Percentiles rank a stretch among this genome's conserved stretches.
These are phyloP conservation scores for Tricholoma matsutake DNA, from an alignment of 768 basidiomycete species.

Conservation along the genomic window DNA sequence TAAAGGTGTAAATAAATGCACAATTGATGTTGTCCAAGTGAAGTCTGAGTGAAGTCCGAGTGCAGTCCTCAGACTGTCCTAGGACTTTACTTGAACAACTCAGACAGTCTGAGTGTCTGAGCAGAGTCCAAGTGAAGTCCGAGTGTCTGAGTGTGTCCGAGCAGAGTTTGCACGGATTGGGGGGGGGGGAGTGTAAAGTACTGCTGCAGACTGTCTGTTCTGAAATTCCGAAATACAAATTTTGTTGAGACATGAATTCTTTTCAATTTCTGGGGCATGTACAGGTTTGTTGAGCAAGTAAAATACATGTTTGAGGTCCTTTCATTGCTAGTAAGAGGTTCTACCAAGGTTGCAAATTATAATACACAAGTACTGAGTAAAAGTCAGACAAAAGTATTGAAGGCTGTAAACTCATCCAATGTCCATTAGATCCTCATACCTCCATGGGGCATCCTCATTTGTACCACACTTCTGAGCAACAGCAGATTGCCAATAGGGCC, in stretches of 20 bases:
- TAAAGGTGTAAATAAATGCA: too few species aligned
- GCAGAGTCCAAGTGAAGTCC: too few species aligned
- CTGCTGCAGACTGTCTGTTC: not conserved
- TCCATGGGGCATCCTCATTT: slow-evolving; percentile 17
- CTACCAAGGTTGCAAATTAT: not conserved
- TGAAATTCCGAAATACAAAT: not conserved
- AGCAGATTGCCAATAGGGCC: slow-evolving; percentile 13
- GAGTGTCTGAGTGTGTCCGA: too few species aligned
- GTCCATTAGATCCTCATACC: not conserved
- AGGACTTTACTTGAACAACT: too few species aligned
- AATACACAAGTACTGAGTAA: slow-evolving; percentile 9
- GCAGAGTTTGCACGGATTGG: too few species aligned
- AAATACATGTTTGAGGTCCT: not conserved
- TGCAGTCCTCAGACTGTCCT: too few species aligned
- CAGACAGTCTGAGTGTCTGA: too few species aligned
- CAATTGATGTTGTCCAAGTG: too few species aligned
- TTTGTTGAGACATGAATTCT: not conserved
- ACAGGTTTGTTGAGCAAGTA: not conserved
- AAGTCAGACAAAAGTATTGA: slow-evolving; percentile 10
- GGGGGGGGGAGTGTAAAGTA: too few species aligned
- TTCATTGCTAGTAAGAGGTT: not conserved
- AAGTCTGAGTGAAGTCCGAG: too few species aligned
- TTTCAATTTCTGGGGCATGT: not conserved
- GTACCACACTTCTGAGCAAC: slow-evolving; percentile 14
- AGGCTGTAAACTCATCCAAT: not conserved